Percentiles rank a stretch among this genome's conserved stretches.
Evolutionary conservation across 2,329 filamentous ascomycete species (phyloP).

Genomic region (Aureobasidium sp.): DNA sequence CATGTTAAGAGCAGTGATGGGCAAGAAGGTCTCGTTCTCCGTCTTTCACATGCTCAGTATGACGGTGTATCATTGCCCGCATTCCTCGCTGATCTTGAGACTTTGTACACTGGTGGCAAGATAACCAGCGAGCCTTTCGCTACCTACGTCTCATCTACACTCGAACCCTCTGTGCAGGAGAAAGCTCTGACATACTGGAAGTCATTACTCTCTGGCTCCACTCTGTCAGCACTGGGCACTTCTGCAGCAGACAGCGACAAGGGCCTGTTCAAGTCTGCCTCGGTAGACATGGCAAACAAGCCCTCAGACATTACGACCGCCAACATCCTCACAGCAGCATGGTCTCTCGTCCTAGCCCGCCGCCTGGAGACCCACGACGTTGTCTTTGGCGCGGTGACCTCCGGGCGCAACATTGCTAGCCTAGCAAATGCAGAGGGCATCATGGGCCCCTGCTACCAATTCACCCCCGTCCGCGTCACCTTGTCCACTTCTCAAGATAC

Average conservation of each 20-base stretch:
- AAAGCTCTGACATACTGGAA: slow-evolving; percentile 51
- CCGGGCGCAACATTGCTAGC: slow-evolving; percentile 51
- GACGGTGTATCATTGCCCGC: slow-evolving; percentile 42
- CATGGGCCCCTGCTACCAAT: slow-evolving; percentile 60
- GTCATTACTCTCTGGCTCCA: slow-evolving; percentile 49
- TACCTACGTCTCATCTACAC: slow-evolving; percentile 2
- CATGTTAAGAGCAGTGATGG: slow-evolving; percentile 23
- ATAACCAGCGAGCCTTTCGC: not conserved
- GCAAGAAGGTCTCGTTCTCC: slow-evolving; percentile 23
- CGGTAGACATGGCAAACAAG: slow-evolving; percentile 23
- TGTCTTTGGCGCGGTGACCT: slow-evolving; percentile 57
- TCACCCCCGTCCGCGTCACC: slow-evolving; percentile 55
- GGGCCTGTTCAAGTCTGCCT: slow-evolving; percentile 30
- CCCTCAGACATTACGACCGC: slow-evolving; percentile 21
- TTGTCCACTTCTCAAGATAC: slow-evolving; percentile 44
- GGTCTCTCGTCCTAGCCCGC: slow-evolving; percentile 49
- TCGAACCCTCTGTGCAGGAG: not conserved
- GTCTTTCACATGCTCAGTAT: slow-evolving; percentile 30
- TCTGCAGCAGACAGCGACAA: slow-evolving; percentile 18
- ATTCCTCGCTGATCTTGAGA: slow-evolving; percentile 51
- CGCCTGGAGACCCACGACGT: slow-evolving; percentile 45
- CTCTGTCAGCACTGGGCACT: slow-evolving; percentile 31
- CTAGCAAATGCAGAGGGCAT: slow-evolving; percentile 50
- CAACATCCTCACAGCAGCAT: slow-evolving; percentile 50
- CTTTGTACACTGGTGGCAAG: slow-evolving; percentile 30